Evolutionary conservation across 2,329 filamentous ascomycete species (phyloP), one percentile per base, ranked within the genome.

Genomic region (Stachybotrys echinatus): DNA sequence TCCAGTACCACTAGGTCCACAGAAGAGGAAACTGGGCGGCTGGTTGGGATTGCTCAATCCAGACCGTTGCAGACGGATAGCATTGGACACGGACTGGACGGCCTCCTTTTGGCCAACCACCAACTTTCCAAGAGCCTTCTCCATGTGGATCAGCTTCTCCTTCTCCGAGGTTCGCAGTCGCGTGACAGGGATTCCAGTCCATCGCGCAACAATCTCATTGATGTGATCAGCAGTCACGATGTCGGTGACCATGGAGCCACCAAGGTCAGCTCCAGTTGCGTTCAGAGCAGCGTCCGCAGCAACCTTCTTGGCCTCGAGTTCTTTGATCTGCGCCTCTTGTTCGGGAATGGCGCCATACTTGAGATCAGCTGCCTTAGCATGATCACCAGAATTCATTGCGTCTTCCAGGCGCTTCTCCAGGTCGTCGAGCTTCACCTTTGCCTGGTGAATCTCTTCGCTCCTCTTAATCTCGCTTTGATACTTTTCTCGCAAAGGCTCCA

Each of bases 111-210:
- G 94, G 47, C 94, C 94, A 48, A 99, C 85, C 18, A 99, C 94
- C 21, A 95, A 74, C 67, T 91, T 88, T 56, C 81, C 76, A 6
- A 99, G 83, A 44, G 87, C 85, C 63, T 83, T 87, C 73, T 99
- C 94, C 94, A 99, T 99, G 63, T 95, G 81, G 55, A 99, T 81
- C n/a, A 99, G 80, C 77, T 97, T 97, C 68, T 99, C 94, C 73
- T 96, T 97, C 73, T 99, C 94, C 0, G 91, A 88, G 0, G 94
- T 96, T 74, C 88, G 92, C 39, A 99, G 84, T 54, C 92, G 81
- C 5, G 91, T 97, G 52, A 99, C 90, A 1, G 94, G 94, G 59
- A 99, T 99, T 55, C 94, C 94, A n/a, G 94, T 99, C 89, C 92
- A 96, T 53, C 91, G 86, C 49, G 88, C 88, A 48, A 99, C 94